A percentile compares a stretch with the other conserved stretches of the same genome.
Conservation (phyloP, 208 protist genomes). For the Leishmania guyanensis region DNA sequence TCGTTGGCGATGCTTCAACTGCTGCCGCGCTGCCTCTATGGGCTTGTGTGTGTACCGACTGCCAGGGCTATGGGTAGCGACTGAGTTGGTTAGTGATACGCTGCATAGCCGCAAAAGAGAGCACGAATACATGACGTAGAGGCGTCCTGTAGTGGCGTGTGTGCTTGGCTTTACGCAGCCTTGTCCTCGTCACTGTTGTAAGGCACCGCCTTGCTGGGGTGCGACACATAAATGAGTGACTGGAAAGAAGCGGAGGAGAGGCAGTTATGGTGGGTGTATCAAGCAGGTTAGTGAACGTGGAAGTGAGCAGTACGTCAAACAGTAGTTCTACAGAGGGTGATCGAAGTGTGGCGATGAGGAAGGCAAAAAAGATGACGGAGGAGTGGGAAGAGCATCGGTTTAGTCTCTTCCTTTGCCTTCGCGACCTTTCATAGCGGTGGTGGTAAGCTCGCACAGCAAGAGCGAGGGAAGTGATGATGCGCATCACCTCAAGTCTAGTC, state of each 20-base stretch:
- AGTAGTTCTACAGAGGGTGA: not conserved
- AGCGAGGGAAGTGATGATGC: not conserved
- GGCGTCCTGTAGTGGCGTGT: not conserved
- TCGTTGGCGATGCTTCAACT: slow-evolving; percentile 44
- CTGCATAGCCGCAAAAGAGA: slow-evolving; percentile 8
- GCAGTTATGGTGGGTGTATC: not conserved
- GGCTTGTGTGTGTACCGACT: slow-evolving; percentile 60
- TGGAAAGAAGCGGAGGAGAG: not conserved
- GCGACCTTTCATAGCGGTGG: not conserved
- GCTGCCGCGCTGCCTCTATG: slow-evolving; percentile 28
- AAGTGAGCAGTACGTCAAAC: not conserved
- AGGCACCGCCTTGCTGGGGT: not conserved
- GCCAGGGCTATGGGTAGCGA: slow-evolving; percentile 45
- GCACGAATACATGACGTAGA: slow-evolving; percentile 10
- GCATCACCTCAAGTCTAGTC: not conserved
- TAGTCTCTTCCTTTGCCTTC: not conserved
- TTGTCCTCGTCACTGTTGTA: not conserved
- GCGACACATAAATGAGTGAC: not conserved
- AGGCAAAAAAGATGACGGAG: not conserved
- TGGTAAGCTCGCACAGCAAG: not conserved
- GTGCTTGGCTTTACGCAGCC: not conserved
- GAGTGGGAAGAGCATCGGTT: not conserved
- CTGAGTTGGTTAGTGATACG: slow-evolving; percentile 45
- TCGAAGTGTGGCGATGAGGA: not conserved
- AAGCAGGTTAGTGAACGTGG: not conserved